Evolutionary conservation across 1,284 basidiomycete species (phyloP).

Genomic region (Phaffia rhodozyma): DNA sequence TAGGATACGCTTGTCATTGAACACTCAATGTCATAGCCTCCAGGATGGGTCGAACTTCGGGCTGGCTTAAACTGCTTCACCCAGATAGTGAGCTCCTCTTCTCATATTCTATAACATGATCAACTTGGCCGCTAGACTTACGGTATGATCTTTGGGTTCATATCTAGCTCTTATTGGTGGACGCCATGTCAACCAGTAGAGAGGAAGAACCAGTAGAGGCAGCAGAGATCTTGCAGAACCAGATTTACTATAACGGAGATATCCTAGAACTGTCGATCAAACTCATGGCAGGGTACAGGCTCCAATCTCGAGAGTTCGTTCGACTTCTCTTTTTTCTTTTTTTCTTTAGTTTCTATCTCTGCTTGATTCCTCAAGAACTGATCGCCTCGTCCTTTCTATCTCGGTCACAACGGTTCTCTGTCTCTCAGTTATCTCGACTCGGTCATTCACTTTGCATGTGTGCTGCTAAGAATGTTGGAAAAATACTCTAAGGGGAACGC

Average conservation of each 20-base stretch:
- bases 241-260: slow-evolving; percentile 85
- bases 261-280: slow-evolving; percentile 74
- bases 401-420: not conserved
- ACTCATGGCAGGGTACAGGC: slow-evolving; percentile 60
- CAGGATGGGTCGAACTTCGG: slow-evolving; percentile 83
- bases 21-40: slow-evolving; percentile 47
- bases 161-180: slow-evolving; percentile 58
- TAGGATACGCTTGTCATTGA: not conserved
- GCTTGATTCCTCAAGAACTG: not conserved
- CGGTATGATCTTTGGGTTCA: not conserved
- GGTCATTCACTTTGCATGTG: slow-evolving; percentile 66
- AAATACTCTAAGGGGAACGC: slow-evolving; percentile 61
- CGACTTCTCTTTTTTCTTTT: not conserved
- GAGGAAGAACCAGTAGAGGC: slow-evolving; percentile 58
- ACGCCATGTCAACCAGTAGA: slow-evolving; percentile 42
- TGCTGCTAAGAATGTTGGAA: slow-evolving; percentile 73
- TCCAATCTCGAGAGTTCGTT: slow-evolving; percentile 38
- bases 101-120: not conserved
- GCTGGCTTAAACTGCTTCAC: slow-evolving; percentile 87
- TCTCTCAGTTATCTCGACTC: slow-evolving; percentile 60
- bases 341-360: slow-evolving; percentile 26
- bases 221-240: slow-evolving; percentile 66
- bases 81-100: slow-evolving; percentile 45
- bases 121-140: not conserved
- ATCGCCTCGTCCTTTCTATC: not conserved